These are phyloP conservation scores for Wallacemonas sp. DNA, from an alignment of 208 protist genomes.

Conservation along the genomic window DNA sequence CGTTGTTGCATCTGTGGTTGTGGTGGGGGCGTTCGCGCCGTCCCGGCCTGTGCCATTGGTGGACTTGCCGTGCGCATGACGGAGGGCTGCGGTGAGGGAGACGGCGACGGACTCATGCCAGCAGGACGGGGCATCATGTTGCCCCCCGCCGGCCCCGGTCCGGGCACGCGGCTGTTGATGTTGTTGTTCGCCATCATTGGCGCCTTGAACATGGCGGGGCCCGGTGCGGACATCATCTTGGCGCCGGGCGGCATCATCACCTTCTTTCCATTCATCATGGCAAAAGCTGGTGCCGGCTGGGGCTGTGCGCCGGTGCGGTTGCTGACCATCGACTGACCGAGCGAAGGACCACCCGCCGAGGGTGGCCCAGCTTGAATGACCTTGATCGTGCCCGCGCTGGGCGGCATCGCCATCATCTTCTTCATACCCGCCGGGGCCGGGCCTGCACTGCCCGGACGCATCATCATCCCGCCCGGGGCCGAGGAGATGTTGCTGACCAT, in stretches of 20 bases:
- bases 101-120: not conserved
- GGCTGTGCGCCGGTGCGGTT: not conserved
- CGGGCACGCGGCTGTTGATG: not conserved
- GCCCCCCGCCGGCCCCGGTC: not conserved
- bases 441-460: not conserved
- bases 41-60: too few species aligned
- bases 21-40: too few species aligned
- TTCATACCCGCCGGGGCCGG: constrained; percentile 6
- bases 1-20: too few species aligned
- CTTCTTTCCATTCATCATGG: constrained; percentile 30
- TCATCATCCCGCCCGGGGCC: not conserved
- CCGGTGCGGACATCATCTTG: constrained; percentile 25
- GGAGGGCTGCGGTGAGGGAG: not conserved
- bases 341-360: not conserved
- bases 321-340: not conserved
- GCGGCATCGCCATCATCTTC: constrained; percentile 14
- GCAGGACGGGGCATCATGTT: not conserved
- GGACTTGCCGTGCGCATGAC: not conserved
- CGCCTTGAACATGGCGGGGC: constrained; percentile 8
- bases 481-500: constrained; percentile 11
- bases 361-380: constrained; percentile 11
- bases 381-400: not conserved
- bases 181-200: not conserved
- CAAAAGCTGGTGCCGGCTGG: constrained; percentile 19
- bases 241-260: constrained; percentile 31